Evolutionary conservation across 768 basidiomycete species (phyloP), one percentile per base, ranked within the genome.

Genomic region (Collybia nuda): DNA sequence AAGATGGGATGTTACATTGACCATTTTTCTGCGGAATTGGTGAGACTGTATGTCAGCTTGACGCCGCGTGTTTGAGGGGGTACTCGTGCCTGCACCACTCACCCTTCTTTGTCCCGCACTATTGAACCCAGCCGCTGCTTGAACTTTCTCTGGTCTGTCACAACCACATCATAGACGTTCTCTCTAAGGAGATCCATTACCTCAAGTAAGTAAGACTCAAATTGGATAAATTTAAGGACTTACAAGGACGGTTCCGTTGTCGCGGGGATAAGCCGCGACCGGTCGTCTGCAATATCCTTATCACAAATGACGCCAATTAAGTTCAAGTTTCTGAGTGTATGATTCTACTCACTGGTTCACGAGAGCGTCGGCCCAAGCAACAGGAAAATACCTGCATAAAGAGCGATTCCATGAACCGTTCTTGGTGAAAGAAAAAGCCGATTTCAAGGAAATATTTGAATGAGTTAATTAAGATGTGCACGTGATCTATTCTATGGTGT

Each of bases 51-150:
- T 11, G 32, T 51, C 14, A 37, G 39, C 11, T 21, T 35, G 8
- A 23, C 24, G 21, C 32, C 23, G 17, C 18, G 17, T 43, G 14
- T 6, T 43, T 21, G 36, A 14, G 38, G 55, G 35, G 43, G 40
- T 12, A 47, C 38, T 45, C 41, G 36, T 38, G 46, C 19, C 50
- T 28, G 23, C 32, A 32, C 32, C 42, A 62, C 78, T 55, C 42
- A 81, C 82, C 79, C 75, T 67, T 82, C 80, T 63, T 82, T 82
- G 1, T 79, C 66, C 12, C 79, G 78, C 23, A 85, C 81, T 42
- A 85, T 82, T 19, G 68, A 66, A 2, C 70, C 70, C 44, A 85
- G 65, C 19, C 79, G 66, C 32, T 79, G 79, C 59, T 77, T 79
- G 56, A 81, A 58, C 36, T 67, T 69, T 50, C 78, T 75, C 36